A percentile compares a stretch with the other conserved stretches of the same genome.
Evolutionary conservation across 2,329 filamentous ascomycete genomes (phyloP).

Genomic region (Calonectria hongkongensis): DNA sequence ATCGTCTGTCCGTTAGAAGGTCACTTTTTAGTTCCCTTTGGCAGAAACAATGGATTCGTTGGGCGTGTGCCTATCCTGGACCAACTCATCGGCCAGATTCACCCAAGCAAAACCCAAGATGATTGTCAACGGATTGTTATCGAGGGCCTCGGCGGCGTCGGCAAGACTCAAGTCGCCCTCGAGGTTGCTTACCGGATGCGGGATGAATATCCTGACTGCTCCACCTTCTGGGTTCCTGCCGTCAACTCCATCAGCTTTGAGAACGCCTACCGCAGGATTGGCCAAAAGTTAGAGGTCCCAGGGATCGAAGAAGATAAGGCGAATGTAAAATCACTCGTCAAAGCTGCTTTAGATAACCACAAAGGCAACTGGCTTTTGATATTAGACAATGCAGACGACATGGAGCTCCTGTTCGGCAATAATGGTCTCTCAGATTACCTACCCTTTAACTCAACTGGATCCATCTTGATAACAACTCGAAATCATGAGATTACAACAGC

Average conservation of each 20-base stretch:
- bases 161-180: slow-evolving; percentile 63
- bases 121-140: slow-evolving; percentile 29
- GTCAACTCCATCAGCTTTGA: slow-evolving; percentile 56
- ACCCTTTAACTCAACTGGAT: slow-evolving; percentile 47
- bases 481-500: slow-evolving; percentile 32
- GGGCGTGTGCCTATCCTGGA: slow-evolving; percentile 40
- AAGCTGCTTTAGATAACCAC: slow-evolving; percentile 55
- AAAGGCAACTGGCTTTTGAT: slow-evolving; percentile 63
- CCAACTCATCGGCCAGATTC: slow-evolving; percentile 32
- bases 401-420: slow-evolving; percentile 53
- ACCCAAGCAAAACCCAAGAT: not conserved
- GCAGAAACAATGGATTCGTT: slow-evolving; percentile 53
- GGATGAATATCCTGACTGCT: slow-evolving; percentile 54
- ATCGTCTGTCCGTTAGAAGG: too few relatives aligned
- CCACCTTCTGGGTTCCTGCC: slow-evolving; percentile 64
- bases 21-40: slow-evolving; percentile 48
- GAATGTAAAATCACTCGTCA: slow-evolving; percentile 62
- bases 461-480: slow-evolving; percentile 50
- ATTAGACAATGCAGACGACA: slow-evolving; percentile 67
- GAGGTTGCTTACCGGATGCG: slow-evolving; percentile 57
- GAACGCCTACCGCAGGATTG: slow-evolving; percentile 60
- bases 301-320: slow-evolving; percentile 57
- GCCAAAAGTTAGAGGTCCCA: slow-evolving; percentile 50
- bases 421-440: slow-evolving; percentile 53
- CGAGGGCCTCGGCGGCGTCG: slow-evolving; percentile 60